Evolutionary conservation across 2,329 filamentous ascomycete genomes (phyloP).

Genomic region (Fusarium clavum): DNA sequence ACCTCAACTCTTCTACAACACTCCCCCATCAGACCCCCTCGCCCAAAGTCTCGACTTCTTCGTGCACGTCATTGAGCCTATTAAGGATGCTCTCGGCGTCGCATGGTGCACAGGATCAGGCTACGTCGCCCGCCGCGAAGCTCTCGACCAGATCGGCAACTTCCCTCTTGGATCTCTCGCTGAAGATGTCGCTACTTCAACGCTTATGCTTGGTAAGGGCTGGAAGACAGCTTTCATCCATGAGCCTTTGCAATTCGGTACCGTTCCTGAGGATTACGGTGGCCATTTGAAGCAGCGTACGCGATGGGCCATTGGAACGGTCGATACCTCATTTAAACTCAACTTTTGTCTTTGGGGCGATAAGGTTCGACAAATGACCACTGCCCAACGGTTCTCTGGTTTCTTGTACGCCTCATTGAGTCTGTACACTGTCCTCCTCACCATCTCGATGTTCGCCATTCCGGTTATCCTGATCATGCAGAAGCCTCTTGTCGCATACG

Average conservation of each 20-base stretch:
- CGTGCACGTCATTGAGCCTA: constrained; percentile 64
- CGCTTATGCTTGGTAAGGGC: constrained; percentile 67
- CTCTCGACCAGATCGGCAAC: constrained; percentile 70
- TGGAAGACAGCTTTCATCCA: constrained; percentile 72
- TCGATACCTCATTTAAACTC: constrained; percentile 70
- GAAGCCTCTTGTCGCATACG: constrained; percentile 68
- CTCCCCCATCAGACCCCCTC: constrained; percentile 68
- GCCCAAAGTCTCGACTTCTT: constrained; percentile 69
- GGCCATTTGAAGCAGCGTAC: constrained; percentile 68
- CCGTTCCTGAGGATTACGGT: constrained; percentile 67
- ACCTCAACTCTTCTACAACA: constrained; percentile 73
- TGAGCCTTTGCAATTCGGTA: constrained; percentile 70
- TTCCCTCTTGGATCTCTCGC: constrained; percentile 70
- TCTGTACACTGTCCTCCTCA: constrained; percentile 67
- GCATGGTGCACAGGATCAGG: constrained; percentile 76
- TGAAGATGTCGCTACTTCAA: constrained; percentile 71
- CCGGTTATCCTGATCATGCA: constrained; percentile 69
- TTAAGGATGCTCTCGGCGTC: constrained; percentile 63
- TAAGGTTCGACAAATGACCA: constrained; percentile 63
- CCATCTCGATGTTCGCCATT: constrained; percentile 67
- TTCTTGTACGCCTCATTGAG: constrained; percentile 67
- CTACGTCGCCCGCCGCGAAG: constrained; percentile 68
- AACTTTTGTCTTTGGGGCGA: constrained; percentile 69
- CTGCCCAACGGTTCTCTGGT: constrained; percentile 68
- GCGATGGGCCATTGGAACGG: constrained; percentile 66